Evolutionary conservation across 2,329 filamentous ascomycete genomes (phyloP).

Genomic region (Cladosporium oxysporum): DNA sequence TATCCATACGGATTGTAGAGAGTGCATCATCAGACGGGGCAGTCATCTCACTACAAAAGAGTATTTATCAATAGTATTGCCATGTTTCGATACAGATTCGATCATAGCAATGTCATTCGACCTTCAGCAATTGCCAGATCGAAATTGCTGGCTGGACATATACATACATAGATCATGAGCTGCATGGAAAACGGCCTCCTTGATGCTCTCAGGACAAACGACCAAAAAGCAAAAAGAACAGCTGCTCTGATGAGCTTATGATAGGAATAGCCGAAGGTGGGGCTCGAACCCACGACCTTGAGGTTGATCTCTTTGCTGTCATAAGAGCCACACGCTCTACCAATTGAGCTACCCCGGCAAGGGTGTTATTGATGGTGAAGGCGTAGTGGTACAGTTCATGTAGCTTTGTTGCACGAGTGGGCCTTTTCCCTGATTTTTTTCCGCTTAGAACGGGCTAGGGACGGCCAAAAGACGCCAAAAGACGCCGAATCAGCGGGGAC

Average conservation of each 20-base stretch:
- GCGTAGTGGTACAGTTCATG: not conserved
- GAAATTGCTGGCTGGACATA: not conserved
- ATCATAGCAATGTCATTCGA: not conserved
- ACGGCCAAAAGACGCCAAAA: not conserved
- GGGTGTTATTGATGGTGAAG: constrained; percentile 7
- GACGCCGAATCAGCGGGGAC: not conserved
- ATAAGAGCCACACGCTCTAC: constrained; percentile 44
- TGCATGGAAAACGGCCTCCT: not conserved
- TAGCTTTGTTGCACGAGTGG: not conserved
- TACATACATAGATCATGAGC: not conserved
- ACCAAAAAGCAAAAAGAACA: not conserved
- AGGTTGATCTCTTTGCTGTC: constrained; percentile 12
- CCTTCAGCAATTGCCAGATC: not conserved
- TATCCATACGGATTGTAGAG: not conserved
- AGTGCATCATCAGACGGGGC: not conserved
- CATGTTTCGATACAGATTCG: not conserved
- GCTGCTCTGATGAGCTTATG: not conserved
- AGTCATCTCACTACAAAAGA: not conserved
- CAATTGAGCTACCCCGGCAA: constrained; percentile 55
- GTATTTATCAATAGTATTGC: not conserved
- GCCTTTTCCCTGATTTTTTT: not conserved
- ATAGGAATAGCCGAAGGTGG: constrained; percentile 12
- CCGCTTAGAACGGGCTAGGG: not conserved
- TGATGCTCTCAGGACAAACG: not conserved
- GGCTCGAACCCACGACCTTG: constrained; percentile 12